Conservation (phyloP, 768 basidiomycete species). For the Termitomyces sp. region DNA sequence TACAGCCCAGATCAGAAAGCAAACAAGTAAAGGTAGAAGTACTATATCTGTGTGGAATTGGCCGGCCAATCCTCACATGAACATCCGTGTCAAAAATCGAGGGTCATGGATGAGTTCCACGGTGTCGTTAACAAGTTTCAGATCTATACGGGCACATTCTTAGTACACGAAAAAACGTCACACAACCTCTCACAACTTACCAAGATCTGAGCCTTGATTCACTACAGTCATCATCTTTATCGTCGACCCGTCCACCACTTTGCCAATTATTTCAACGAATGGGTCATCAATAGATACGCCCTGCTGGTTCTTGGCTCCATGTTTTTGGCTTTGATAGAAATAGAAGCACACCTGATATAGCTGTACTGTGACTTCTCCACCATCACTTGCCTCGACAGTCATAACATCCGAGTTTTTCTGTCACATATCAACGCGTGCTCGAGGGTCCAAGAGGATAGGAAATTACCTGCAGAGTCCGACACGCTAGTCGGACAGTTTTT, state of each 20-base stretch:
- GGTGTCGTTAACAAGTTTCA: conserved; percentile 57
- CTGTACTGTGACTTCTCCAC: conserved; percentile 49
- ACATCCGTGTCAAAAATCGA: conserved; percentile 46
- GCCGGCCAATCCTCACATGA: conserved; percentile 17
- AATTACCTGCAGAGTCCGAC: conserved; percentile 51
- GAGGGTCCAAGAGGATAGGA: conserved; percentile 6
- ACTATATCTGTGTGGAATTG: background rate
- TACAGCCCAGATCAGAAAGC: background rate
- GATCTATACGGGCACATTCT: conserved; percentile 29
- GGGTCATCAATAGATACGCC: conserved; percentile 42
- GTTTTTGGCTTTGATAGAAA: conserved; percentile 1
- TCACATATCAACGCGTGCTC: background rate
- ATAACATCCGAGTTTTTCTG: conserved; percentile 41
- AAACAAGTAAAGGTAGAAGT: background rate
- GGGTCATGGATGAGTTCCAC: conserved; percentile 57
- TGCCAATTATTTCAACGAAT: conserved; percentile 66
- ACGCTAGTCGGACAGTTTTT: conserved; percentile 54
- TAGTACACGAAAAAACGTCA: conserved; percentile 3
- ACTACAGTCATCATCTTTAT: conserved; percentile 51
- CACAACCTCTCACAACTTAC: conserved; percentile 31
- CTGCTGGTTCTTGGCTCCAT: conserved; percentile 18
- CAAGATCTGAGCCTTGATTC: conserved; percentile 56
- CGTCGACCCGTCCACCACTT: conserved; percentile 46
- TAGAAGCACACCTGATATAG: conserved; percentile 32
- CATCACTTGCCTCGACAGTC: conserved; percentile 63